phyloP scores from a whole-genome alignment of 345 rosid species.

The Lepidium africanum region DNA sequence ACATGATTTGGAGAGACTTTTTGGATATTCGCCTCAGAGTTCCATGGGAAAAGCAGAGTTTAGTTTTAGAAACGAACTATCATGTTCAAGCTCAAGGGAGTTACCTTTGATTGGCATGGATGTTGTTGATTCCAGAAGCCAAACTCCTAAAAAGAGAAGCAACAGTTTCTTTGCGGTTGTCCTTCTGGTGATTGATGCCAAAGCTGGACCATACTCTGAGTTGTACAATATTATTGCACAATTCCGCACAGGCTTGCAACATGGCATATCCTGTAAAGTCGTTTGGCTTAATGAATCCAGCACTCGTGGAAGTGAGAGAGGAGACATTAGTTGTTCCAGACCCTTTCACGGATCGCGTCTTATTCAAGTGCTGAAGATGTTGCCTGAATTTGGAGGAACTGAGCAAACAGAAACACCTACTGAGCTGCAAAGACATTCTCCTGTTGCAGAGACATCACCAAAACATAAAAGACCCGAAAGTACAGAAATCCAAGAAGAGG shows the following conservation, averaged over 20 bases:
- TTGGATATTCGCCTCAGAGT: constrained; percentile 30
- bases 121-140: constrained; percentile 35
- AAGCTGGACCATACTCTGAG: constrained; percentile 41
- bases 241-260: constrained; percentile 34
- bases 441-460: not conserved
- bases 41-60: constrained; percentile 41
- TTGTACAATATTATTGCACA: constrained; percentile 31
- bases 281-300: constrained; percentile 62
- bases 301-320: not conserved
- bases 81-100: constrained; percentile 34
- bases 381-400: constrained; percentile 55
- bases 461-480: not conserved
- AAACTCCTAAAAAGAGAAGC: constrained; percentile 13
- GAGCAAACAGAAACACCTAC: constrained; percentile 4
- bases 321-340: constrained; percentile 29
- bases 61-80: constrained; percentile 31
- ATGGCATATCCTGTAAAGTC: constrained; percentile 32
- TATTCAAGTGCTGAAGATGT: constrained; percentile 33
- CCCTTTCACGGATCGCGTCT: constrained; percentile 82
- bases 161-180: constrained; percentile 25
- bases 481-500: constrained; percentile 25
- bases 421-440: constrained; percentile 11
- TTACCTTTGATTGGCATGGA: constrained; percentile 48
- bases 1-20: constrained; percentile 25
- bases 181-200: constrained; percentile 55